phyloP scores from a whole-genome alignment of 768 basidiomycete genomes.

The Tylopilus sp. region DNA sequence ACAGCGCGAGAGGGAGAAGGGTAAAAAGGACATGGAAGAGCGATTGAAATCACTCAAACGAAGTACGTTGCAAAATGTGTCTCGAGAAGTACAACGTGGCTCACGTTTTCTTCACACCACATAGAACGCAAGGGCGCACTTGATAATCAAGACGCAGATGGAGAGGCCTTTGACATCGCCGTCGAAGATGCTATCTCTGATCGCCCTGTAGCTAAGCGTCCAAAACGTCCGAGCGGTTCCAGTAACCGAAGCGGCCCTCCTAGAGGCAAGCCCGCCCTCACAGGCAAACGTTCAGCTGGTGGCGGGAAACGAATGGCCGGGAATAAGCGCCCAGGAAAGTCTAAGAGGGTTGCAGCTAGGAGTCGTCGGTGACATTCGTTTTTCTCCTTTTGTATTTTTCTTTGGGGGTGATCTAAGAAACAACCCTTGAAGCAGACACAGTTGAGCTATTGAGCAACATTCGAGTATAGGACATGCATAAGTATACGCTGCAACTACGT shows the following conservation, averaged over 20 bases:
- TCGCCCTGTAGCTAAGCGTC: slow-evolving; percentile 60
- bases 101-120: slow-evolving; percentile 3
- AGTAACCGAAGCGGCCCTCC: slow-evolving; percentile 33
- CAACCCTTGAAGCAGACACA: neutral
- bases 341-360: slow-evolving; percentile 46
- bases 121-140: slow-evolving; percentile 82
- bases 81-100: neutral
- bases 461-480: neutral
- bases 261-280: slow-evolving; percentile 41
- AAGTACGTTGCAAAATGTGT: slow-evolving; percentile 44
- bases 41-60: slow-evolving; percentile 83
- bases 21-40: slow-evolving; percentile 92
- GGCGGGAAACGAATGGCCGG: slow-evolving; percentile 29
- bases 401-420: slow-evolving; percentile 1
- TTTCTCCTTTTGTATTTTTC: slow-evolving; percentile 6
- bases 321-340: slow-evolving; percentile 57
- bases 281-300: slow-evolving; percentile 3
- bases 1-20: slow-evolving; percentile 81
- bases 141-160: slow-evolving; percentile 55
- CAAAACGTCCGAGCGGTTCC: slow-evolving; percentile 26
- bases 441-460: neutral
- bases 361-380: slow-evolving; percentile 25
- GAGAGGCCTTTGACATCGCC: slow-evolving; percentile 78
- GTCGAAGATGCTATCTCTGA: slow-evolving; percentile 87
- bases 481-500: no score